Evolutionary conservation across 495 filamentous ascomycete genomes (phyloP).

Genomic region (Xylaria castorea): DNA sequence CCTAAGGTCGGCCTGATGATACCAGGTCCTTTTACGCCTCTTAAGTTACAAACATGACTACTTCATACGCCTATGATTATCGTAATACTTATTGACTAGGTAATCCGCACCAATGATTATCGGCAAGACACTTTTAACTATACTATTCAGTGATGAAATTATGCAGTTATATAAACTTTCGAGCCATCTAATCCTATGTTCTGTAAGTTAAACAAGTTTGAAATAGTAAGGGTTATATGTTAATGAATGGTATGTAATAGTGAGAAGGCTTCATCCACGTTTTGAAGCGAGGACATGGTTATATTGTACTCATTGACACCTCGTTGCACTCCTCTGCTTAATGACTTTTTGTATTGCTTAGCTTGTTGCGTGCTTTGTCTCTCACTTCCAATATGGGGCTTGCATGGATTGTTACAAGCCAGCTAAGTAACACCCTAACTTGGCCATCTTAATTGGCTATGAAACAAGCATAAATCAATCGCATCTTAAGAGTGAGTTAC

Average conservation of each 20-base stretch:
- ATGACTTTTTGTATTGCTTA: neutral
- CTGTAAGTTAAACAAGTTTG: neutral
- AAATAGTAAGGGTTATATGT: too few species aligned
- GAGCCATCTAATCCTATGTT: neutral
- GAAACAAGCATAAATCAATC: too few species aligned
- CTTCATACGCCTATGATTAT: neutral
- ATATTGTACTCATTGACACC: neutral
- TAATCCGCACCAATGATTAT: neutral
- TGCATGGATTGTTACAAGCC: too few species aligned
- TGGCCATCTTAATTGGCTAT: too few species aligned
- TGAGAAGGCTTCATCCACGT: neutral
- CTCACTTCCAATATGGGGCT: neutral
- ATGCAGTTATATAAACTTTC: neutral
- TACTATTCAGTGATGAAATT: neutral
- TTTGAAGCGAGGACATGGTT: neutral
- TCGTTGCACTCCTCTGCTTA: neutral
- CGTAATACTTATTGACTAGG: neutral
- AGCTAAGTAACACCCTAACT: too few species aligned
- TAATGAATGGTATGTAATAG: too few species aligned
- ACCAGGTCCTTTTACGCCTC: neutral
- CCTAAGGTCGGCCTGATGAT: neutral
- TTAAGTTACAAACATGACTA: neutral
- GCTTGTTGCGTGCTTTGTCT: neutral
- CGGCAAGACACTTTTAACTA: neutral
- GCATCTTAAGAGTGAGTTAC: neutral